Evolutionary conservation across 129 eudicot species (phyloP), one percentile per base, ranked within the genome.

Genomic region (Helichrysum umbraculigerum): DNA sequence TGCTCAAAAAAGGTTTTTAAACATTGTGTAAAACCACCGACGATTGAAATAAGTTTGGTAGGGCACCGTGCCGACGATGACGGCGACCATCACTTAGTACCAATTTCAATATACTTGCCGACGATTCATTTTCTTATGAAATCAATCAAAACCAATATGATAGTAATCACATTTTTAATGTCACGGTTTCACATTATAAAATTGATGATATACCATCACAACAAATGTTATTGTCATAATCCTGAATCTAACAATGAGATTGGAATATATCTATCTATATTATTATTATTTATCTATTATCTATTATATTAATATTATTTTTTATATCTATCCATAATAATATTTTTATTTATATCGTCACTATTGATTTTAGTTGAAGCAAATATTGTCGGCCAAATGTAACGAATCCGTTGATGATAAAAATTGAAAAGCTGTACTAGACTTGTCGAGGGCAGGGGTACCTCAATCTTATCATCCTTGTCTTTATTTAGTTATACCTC

Each of bases 51-150:
- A 42, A 33, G 7, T 7, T 70, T 42, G 67, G 71, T 59, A 66
- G 76, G 81, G 70, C 76, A 50, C 70, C 76, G 76, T 78, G n/a
- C 81, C 81, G 62, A 37, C 30, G 75, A 68, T 77, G 75, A 68
- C 76, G 76, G 70, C 44, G 65, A 76, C 81, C 79, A 70, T 60
- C 85, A 62, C 76, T 62, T 60, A 75, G 28, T 25, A 25, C 61
- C 42, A 28, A 25, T 58, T 16, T n/a, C 0, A 3, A n/a, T 78
- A 30, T 75, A 47, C 10, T 51, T 65, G 79, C 79, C 79, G 79
- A 67, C 79, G 74, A 35, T 16, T n/a, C 42, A 65, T 66, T 66
- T 17, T 25, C 29, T 28, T 29, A 6, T 2, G 20, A 56, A 20
- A 54, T 15, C 16, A 54, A 54, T 25, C 0, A 25, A 25, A 25